phyloP scores from a whole-genome alignment of 1,139 yeast species.

The Yamadazyma epiphylla region DNA sequence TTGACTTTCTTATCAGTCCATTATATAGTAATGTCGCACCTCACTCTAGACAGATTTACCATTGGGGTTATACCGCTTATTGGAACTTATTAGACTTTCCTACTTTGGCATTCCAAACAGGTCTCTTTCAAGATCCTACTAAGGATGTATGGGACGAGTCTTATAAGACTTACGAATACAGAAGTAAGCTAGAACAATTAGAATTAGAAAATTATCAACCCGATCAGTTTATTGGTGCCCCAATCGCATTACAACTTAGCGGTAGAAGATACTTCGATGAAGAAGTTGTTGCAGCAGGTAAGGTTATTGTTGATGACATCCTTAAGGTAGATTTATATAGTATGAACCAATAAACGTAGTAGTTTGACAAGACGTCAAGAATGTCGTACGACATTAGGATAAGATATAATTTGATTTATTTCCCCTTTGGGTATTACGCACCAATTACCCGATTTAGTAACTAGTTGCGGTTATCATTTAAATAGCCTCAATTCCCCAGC shows the following conservation, averaged over 20 bases:
- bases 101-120: conserved; percentile 58
- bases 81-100: conserved; percentile 66
- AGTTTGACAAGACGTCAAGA: too few species aligned
- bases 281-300: conserved; percentile 40
- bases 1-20: conserved; percentile 69
- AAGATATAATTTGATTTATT: too few species aligned
- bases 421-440: background rate
- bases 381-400: too few species aligned
- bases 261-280: conserved; percentile 37
- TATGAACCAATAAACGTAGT: background rate
- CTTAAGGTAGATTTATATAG: conserved; percentile 16
- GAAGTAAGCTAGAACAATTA: conserved; percentile 45
- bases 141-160: conserved; percentile 37
- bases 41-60: conserved; percentile 55
- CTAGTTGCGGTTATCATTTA: background rate
- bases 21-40: conserved; percentile 72
- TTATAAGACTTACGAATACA: conserved; percentile 18
- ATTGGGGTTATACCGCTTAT: conserved; percentile 74
- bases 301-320: conserved; percentile 24
- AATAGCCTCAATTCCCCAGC: background rate
- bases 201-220: conserved; percentile 29
- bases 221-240: conserved; percentile 31
- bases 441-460: background rate
- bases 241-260: conserved; percentile 34
- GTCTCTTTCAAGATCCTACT: conserved; percentile 51